phyloP scores from a whole-genome alignment of 768 basidiomycete species.

The Tricholomella constricta region DNA sequence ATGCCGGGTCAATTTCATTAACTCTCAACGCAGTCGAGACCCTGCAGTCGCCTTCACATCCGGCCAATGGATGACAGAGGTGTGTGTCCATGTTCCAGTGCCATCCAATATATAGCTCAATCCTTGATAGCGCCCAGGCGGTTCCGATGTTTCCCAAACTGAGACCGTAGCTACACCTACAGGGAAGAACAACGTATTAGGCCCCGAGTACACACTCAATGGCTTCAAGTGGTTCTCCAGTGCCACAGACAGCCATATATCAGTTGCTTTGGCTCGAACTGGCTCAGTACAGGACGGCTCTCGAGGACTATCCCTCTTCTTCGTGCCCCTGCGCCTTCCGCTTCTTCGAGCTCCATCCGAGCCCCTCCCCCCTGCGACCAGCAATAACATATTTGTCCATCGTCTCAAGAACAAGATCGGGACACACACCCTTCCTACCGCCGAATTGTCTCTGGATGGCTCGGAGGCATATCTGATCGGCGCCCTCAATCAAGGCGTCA shows the following conservation, averaged over 20 bases:
- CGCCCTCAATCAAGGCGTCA: slow-evolving; percentile 57
- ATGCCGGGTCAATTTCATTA: background rate
- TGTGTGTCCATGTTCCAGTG: slow-evolving; percentile 29
- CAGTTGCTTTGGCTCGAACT: slow-evolving; percentile 74
- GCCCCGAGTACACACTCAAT: slow-evolving; percentile 57
- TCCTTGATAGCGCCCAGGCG: slow-evolving; percentile 59
- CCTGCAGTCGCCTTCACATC: slow-evolving; percentile 64
- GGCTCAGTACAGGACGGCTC: slow-evolving; percentile 58
- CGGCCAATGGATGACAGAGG: slow-evolving; percentile 89
- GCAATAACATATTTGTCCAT: slow-evolving; percentile 71
- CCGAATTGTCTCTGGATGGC: slow-evolving; percentile 64
- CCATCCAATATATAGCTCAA: slow-evolving; percentile 34
- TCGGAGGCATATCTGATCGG: slow-evolving; percentile 69
- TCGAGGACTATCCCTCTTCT: slow-evolving; percentile 70
- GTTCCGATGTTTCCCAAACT: slow-evolving; percentile 74
- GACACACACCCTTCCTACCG: slow-evolving; percentile 73
- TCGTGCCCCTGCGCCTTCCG: slow-evolving; percentile 65
- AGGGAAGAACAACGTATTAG: slow-evolving; percentile 37
- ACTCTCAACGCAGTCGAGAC: slow-evolving; percentile 50
- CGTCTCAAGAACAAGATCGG: slow-evolving; percentile 81
- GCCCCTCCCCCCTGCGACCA: slow-evolving; percentile 45
- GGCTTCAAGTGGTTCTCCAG: slow-evolving; percentile 88
- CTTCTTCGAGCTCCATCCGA: slow-evolving; percentile 44
- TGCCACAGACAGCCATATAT: slow-evolving; percentile 74
- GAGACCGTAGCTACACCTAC: slow-evolving; percentile 60